Percentiles rank a stretch among this genome's conserved stretches.
Evolutionary conservation across 306 rosid genomes (phyloP).

Genomic region (Medicago arabica): DNA sequence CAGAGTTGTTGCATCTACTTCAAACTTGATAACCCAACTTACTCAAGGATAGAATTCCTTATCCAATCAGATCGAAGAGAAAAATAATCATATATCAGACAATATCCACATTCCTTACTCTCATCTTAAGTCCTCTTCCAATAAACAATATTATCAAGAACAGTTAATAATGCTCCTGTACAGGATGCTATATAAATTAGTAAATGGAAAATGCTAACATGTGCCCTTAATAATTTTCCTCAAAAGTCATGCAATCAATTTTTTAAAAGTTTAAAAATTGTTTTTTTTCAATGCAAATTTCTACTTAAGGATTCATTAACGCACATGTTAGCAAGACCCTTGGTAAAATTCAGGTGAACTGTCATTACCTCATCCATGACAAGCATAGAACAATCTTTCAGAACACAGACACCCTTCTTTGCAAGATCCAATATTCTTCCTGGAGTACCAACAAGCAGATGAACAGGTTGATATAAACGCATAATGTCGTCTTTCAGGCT

Average conservation of each 20-base stretch:
- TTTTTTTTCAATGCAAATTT: too few relatives aligned
- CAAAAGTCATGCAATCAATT: too few relatives aligned
- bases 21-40: constrained; percentile 15
- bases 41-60: neutral
- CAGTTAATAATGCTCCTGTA: neutral
- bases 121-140: neutral
- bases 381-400: constrained; percentile 90
- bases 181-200: constrained; percentile 10
- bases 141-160: constrained; percentile 15
- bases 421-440: constrained; percentile 98
- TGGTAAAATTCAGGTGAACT: constrained; percentile 14
- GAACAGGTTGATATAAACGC: constrained; percentile 99
- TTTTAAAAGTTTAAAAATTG: too few relatives aligned
- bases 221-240: neutral
- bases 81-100: constrained; percentile 7
- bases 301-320: too few relatives aligned
- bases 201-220: neutral
- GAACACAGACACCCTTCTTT: constrained; percentile 81
- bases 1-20: constrained; percentile 26
- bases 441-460: constrained; percentile 97
- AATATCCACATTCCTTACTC: constrained; percentile 2
- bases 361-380: constrained; percentile 93
- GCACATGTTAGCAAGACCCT: too few relatives aligned
- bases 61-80: constrained; percentile 14
- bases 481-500: constrained; percentile 96